These are phyloP conservation scores for Fistulinella prunicolor DNA, from an alignment of 768 basidiomycete genomes.

Conservation along the genomic window DNA sequence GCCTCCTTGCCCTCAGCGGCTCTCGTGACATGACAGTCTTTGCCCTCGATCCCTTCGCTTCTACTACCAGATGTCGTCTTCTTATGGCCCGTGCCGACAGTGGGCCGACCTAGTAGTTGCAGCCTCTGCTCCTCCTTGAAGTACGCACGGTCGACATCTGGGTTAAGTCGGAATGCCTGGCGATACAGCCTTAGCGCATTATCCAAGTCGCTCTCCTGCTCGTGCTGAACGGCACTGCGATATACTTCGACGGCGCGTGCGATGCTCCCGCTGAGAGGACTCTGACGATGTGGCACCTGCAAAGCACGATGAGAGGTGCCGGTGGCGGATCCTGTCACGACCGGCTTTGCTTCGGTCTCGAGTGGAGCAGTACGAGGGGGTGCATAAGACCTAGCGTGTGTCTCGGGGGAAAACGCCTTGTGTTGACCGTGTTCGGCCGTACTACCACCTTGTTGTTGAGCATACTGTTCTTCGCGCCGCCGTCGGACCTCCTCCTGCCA, in stretches of 20 bases:
- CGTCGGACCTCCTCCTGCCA: slow-evolving; percentile 67
- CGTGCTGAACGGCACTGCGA: slow-evolving; percentile 63
- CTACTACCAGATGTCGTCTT: slow-evolving; percentile 81
- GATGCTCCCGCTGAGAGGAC: slow-evolving; percentile 35
- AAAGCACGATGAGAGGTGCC: slow-evolving; percentile 13
- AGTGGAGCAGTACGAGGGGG: neutral
- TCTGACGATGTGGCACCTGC: slow-evolving; percentile 26
- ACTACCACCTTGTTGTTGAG: slow-evolving; percentile 1
- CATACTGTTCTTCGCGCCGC: slow-evolving; percentile 21
- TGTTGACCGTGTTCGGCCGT: neutral
- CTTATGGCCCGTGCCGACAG: slow-evolving; percentile 50
- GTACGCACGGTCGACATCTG: slow-evolving; percentile 73
- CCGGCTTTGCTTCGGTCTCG: slow-evolving; percentile 6
- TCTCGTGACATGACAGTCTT: slow-evolving; percentile 74
- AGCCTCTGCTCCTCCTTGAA: slow-evolving; percentile 48
- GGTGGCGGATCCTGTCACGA: slow-evolving; percentile 7
- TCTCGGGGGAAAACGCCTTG: slow-evolving; percentile 6
- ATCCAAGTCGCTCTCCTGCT: slow-evolving; percentile 72
- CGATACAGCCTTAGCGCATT: slow-evolving; percentile 76
- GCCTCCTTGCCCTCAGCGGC: slow-evolving; percentile 35
- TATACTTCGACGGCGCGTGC: slow-evolving; percentile 63
- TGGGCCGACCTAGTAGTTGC: slow-evolving; percentile 10
- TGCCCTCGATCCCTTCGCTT: slow-evolving; percentile 51
- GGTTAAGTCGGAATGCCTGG: slow-evolving; percentile 73
- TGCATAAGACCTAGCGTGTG: slow-evolving; percentile 3